Evolutionary conservation across 2,329 filamentous ascomycete genomes (phyloP).

Genomic region (Cladosporium austrohemisphaericum): DNA sequence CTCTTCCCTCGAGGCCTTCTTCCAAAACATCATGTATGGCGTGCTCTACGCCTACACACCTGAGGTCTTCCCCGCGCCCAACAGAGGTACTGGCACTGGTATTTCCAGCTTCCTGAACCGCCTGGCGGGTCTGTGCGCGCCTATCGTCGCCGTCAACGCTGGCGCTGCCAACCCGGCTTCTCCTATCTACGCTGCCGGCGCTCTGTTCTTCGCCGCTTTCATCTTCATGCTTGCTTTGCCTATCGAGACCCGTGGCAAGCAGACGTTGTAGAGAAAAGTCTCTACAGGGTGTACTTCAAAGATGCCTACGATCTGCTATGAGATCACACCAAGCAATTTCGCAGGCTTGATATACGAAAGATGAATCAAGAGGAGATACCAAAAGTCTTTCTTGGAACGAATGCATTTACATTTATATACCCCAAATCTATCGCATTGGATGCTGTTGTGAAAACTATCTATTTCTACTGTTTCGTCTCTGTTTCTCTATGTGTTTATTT

Average conservation of each 20-base stretch:
- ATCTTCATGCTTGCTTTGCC: conserved; percentile 41
- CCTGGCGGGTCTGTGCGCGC: conserved; percentile 63
- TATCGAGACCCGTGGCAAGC: conserved; percentile 43
- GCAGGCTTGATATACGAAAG: too few relatives aligned
- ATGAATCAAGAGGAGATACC: too few relatives aligned
- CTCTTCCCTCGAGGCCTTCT: conserved; percentile 65
- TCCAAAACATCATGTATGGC: conserved; percentile 71
- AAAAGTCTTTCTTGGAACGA: too few relatives aligned
- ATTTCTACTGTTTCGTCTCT: too few relatives aligned
- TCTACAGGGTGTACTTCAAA: too few relatives aligned
- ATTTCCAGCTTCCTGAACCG: conserved; percentile 70
- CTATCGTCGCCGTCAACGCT: conserved; percentile 57
- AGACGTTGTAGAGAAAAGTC: conserved; percentile 37
- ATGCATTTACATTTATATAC: too few relatives aligned
- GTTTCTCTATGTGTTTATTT: too few relatives aligned
- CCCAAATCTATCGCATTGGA: too few relatives aligned
- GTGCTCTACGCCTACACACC: conserved; percentile 74
- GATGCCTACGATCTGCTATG: too few relatives aligned
- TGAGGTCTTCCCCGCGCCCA: conserved; percentile 70
- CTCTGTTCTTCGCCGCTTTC: conserved; percentile 42
- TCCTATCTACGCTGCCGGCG: conserved; percentile 43
- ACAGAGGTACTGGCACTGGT: conserved; percentile 67
- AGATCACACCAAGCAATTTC: too few relatives aligned
- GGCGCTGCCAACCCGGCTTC: conserved; percentile 37
- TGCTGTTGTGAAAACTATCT: too few relatives aligned